These are phyloP conservation scores for Heliamphora exappendiculata DNA, from an alignment of 148 eudicot species.

Conservation along the genomic window DNA sequence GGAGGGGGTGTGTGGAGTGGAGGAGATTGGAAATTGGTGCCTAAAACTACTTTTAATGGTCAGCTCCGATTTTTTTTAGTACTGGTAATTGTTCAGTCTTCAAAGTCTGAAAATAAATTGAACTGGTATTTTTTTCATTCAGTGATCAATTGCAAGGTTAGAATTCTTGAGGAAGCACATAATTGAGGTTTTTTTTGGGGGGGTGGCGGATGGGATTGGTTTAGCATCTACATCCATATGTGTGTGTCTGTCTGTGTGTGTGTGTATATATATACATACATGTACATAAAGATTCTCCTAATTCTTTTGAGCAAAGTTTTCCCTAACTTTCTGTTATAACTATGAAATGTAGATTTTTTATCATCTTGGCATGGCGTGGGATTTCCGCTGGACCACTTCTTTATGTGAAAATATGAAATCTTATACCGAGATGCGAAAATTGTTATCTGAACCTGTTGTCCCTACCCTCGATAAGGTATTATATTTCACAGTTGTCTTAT, in stretches of 20 bases:
- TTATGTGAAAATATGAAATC: slow-evolving; percentile 24
- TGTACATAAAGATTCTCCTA: not conserved
- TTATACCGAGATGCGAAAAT: slow-evolving; percentile 23
- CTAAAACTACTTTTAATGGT: not conserved
- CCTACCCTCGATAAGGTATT: slow-evolving; percentile 71
- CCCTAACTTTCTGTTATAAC: not conserved
- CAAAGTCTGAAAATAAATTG: not conserved
- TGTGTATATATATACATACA: not conserved
- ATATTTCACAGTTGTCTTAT: not conserved
- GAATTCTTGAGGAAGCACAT: not conserved
- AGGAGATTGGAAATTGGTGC: not conserved
- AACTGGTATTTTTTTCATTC: not conserved
- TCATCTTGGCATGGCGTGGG: slow-evolving; percentile 89
- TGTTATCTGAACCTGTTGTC: slow-evolving; percentile 49
- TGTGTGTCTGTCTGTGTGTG: too few relatives aligned
- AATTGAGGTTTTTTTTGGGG: not conserved
- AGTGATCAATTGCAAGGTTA: not conserved
- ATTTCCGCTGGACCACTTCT: slow-evolving; percentile 59
- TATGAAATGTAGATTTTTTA: slow-evolving; percentile 52
- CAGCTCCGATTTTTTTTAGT: not conserved
- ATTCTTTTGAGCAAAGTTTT: not conserved
- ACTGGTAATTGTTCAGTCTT: not conserved
- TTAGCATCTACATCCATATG: not conserved
- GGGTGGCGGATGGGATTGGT: too few relatives aligned
- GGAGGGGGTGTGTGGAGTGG: not conserved